Evolutionary conservation across 148 eudicot species (phyloP).

Genomic region (Salicornia ramosissima): DNA sequence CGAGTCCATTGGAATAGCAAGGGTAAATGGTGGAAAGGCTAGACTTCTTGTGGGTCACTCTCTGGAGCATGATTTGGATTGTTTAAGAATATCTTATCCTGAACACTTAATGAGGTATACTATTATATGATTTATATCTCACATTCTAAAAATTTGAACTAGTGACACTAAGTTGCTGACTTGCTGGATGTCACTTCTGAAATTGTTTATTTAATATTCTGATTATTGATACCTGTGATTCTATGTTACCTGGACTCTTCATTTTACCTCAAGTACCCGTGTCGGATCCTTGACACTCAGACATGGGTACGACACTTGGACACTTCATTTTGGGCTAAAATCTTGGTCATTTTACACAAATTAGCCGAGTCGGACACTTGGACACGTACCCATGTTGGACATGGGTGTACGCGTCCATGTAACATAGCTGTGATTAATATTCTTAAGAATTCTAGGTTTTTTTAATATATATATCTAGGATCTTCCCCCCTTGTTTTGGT

Average conservation of each 20-base stretch:
- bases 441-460: background rate
- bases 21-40: conserved; percentile 63
- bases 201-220: background rate
- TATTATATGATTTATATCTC: too few relatives aligned
- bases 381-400: too few relatives aligned
- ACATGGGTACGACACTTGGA: too few relatives aligned
- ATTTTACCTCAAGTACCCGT: too few relatives aligned
- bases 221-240: background rate
- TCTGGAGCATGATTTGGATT: conserved; percentile 55
- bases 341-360: too few relatives aligned
- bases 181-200: background rate
- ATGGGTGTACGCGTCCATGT: too few relatives aligned
- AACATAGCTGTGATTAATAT: background rate
- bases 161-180: too few relatives aligned
- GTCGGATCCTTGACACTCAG: too few relatives aligned
- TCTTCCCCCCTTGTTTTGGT: background rate
- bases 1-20: conserved; percentile 54
- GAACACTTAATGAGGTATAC: conserved; percentile 55
- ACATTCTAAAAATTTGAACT: too few relatives aligned
- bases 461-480: background rate
- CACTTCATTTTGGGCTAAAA: too few relatives aligned
- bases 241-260: too few relatives aligned
- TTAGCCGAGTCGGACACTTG: too few relatives aligned
- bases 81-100: conserved; percentile 61
- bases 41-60: conserved; percentile 73